A percentile compares a stretch with the other conserved stretches of the same genome.
Evolutionary conservation across 192 early-diverging fungal species (phyloP).

Genomic region (Entomortierella parvispora): DNA sequence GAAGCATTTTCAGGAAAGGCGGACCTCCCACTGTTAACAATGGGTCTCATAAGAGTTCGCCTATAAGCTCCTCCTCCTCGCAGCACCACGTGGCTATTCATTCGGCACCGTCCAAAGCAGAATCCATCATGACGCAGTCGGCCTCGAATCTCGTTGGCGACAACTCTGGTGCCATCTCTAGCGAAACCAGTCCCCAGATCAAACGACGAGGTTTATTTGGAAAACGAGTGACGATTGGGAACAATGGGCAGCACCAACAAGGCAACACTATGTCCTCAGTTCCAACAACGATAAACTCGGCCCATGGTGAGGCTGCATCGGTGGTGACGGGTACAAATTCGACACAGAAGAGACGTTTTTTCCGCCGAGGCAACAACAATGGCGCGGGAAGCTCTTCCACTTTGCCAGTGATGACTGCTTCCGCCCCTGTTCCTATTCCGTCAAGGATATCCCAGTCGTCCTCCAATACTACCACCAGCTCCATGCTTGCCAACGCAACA

Average conservation of each 20-base stretch:
- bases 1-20: slow-evolving; percentile 48
- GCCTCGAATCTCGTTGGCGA: background rate
- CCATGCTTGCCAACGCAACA: background rate
- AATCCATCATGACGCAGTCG: slow-evolving; percentile 4
- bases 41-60: slow-evolving; percentile 20
- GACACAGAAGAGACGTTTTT: slow-evolving; percentile 10
- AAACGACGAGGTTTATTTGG: slow-evolving; percentile 48
- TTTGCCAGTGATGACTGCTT: background rate
- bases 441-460: background rate
- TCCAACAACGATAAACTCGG: background rate
- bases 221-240: slow-evolving; percentile 20
- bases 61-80: too few species aligned
- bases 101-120: background rate
- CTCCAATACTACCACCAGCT: background rate
- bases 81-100: background rate
- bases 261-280: background rate
- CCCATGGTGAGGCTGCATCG: background rate
- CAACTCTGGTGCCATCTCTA: background rate
- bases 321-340: background rate
- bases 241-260: slow-evolving; percentile 4
- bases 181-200: slow-evolving; percentile 32
- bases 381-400: background rate
- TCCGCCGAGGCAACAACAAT: background rate
- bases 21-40: too few species aligned
- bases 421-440: slow-evolving; percentile 17